Base-by-base conservation (phyloP, 768 basidiomycete genomes). In the Podaxis sp. region DNA sequence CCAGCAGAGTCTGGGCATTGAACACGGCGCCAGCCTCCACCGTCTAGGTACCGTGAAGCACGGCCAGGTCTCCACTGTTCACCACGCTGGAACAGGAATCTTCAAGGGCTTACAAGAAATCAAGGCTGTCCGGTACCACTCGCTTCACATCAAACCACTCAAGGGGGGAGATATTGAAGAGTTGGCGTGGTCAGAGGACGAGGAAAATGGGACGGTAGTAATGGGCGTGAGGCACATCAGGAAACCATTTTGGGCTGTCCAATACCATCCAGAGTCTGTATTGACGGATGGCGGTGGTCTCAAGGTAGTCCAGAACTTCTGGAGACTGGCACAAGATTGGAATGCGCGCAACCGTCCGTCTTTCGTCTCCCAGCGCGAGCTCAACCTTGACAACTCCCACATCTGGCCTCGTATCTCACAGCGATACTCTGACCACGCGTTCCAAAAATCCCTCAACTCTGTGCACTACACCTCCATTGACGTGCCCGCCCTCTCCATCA, bases 221-320 rank as follows among this genome's bases (percentile, higher is more conserved):
- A 94, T 95, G 92, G 91, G 87, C 44, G 75, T 83, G 28, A 82
- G 80, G 65, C 93, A 95, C 70, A 77, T 66, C 56, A 73, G 66
- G 22, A 82, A 80, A 64, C 92, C 93, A 2, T 91, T 92, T 69
- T 94, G 90, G 88, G 91, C 89, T 2, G 93, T 95, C 22, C 93
- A 95, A 69, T 95, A 94, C 71, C 93, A 95, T 71, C 93, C 93
- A 5, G 93, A 94, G 71, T 94, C 92, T 7, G 84, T 90, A 2
- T 81, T 89, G 66, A 94, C 91, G 2, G 76, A 78, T 48, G 84
- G 81, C 1, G 89, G 88, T 4, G 91, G 91, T 0, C 68, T 81
- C n/a, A 81, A 87, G 61, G 84, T 92, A 15, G 65, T 93, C 59
- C 73, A 72, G n/a, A 94, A 92, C 72, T 93, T 93, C 70, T 93